Conservation (phyloP, 2,329 filamentous ascomycete species). For the Lasiodiplodia citricola region DNA sequence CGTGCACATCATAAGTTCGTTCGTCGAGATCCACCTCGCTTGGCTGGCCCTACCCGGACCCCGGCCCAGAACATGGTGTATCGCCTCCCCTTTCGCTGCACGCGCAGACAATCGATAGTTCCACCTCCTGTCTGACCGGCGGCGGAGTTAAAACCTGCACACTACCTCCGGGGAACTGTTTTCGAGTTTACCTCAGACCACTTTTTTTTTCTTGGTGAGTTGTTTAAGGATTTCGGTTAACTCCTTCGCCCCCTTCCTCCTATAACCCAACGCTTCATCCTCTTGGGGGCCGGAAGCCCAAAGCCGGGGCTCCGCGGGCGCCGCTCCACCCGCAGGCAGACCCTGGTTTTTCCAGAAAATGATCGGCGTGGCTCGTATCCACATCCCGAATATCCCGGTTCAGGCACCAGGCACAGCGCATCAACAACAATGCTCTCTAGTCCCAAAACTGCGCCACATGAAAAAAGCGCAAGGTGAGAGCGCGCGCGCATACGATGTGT, state of each 20-base stretch:
- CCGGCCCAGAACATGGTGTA: not conserved
- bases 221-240: too few species aligned
- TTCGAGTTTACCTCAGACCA: too few species aligned
- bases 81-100: not conserved
- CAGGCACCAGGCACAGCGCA: not conserved
- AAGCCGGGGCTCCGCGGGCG: not conserved
- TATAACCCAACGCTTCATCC: not conserved
- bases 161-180: too few species aligned
- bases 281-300: not conserved
- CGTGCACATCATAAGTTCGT: not conserved
- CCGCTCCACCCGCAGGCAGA: not conserved
- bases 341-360: not conserved
- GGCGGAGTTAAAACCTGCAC: too few species aligned
- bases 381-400: not conserved
- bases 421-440: not conserved
- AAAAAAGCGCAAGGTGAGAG: not conserved
- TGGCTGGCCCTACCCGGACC: not conserved
- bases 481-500: too few species aligned
- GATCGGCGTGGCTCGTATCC: not conserved
- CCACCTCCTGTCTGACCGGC: too few species aligned
- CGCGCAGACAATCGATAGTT: too few species aligned
- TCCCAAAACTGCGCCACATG: not conserved
- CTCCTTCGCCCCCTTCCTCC: too few species aligned
- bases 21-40: not conserved
- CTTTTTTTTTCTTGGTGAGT: too few species aligned